phyloP scores from a whole-genome alignment of 768 basidiomycete genomes.

The Coprinellus micaceus region DNA sequence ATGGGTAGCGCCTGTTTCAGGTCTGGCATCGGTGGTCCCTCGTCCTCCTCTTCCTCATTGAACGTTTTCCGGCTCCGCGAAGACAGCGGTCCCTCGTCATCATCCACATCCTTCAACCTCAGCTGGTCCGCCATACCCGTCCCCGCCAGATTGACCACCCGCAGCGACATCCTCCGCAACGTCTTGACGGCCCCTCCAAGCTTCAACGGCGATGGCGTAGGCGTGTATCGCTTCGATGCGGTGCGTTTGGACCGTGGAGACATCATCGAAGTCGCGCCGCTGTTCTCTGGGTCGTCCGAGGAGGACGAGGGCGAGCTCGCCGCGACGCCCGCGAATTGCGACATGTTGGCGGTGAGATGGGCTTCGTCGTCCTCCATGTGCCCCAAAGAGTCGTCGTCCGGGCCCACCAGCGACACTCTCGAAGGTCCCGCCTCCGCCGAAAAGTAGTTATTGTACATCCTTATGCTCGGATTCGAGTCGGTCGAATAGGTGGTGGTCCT shows the following conservation, averaged over 20 bases:
- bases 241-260: constrained; percentile 35
- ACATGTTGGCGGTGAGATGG: constrained; percentile 53
- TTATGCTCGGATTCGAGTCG: not conserved
- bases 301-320: constrained; percentile 26
- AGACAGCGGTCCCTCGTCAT: constrained; percentile 37
- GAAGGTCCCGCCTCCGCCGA: constrained; percentile 11
- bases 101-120: constrained; percentile 47
- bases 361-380: constrained; percentile 57
- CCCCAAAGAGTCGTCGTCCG: constrained; percentile 66
- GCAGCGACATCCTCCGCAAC: constrained; percentile 61
- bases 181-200: constrained; percentile 59
- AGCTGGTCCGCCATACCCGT: constrained; percentile 58
- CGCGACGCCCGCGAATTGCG: constrained; percentile 23
- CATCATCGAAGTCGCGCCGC: constrained; percentile 27
- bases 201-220: constrained; percentile 55
- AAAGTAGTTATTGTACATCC: constrained; percentile 1
- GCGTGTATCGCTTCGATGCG: constrained; percentile 49
- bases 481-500: constrained; percentile 1
- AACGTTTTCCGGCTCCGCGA: constrained; percentile 17
- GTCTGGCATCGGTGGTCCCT: constrained; percentile 37
- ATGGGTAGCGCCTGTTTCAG: constrained; percentile 47
- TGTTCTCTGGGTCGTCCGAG: constrained; percentile 48
- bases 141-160: constrained; percentile 78
- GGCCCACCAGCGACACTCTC: constrained; percentile 6
- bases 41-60: constrained; percentile 36